Conservation (phyloP, 2,329 filamentous ascomycete genomes). For the Periglandula ipomoeae region DNA sequence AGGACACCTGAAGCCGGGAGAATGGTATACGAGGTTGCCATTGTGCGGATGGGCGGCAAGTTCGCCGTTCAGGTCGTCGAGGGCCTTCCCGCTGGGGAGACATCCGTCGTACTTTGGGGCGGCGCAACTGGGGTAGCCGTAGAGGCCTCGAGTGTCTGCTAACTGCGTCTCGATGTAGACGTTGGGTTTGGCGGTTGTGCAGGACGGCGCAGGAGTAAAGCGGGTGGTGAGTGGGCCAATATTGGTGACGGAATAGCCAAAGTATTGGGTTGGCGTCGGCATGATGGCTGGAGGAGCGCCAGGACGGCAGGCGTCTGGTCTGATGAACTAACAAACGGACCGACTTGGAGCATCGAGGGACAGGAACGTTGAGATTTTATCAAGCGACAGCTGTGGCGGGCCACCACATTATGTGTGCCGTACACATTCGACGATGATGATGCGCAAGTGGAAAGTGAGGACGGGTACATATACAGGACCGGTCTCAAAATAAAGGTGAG, state of each 20-base stretch:
- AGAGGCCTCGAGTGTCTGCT: neutral
- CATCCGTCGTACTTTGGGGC: slow-evolving; percentile 10
- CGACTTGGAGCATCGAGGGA: too few species aligned
- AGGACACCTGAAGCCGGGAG: slow-evolving; percentile 16
- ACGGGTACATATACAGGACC: too few species aligned
- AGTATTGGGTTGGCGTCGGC: slow-evolving; percentile 15
- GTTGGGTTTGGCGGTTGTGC: slow-evolving; percentile 11
- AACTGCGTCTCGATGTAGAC: neutral
- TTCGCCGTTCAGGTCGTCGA: slow-evolving; percentile 7
- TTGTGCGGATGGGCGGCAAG: slow-evolving; percentile 1
- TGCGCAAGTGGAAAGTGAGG: too few species aligned
- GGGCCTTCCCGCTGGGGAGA: slow-evolving; percentile 12
- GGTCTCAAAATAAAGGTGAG: too few species aligned
- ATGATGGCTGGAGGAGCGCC: too few species aligned
- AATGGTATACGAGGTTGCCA: slow-evolving; percentile 13
- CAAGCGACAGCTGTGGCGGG: too few species aligned
- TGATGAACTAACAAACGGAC: too few species aligned
- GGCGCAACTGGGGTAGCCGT: slow-evolving; percentile 9
- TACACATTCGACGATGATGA: too few species aligned
- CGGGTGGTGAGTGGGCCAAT: slow-evolving; percentile 21
- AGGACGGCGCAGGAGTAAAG: slow-evolving; percentile 18
- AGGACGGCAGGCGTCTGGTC: too few species aligned
- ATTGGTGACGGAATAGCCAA: slow-evolving; percentile 17
- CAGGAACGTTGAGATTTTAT: too few species aligned
- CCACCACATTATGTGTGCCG: too few species aligned